Evolutionary conservation across 768 basidiomycete species (phyloP).

Genomic region (Macrolepiota dolichaula): DNA sequence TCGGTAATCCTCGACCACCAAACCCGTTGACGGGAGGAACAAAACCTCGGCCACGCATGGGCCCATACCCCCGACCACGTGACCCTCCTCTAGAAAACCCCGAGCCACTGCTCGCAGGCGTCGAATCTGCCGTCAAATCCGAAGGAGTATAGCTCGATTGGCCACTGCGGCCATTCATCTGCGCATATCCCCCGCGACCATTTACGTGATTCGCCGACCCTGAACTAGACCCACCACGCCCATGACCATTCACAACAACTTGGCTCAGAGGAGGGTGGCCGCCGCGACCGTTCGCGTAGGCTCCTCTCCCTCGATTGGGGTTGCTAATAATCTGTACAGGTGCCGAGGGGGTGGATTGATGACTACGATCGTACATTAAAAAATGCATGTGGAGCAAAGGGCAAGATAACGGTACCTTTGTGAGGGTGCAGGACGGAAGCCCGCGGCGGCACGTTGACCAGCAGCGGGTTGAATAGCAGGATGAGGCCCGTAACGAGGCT

Average conservation of each 20-base stretch:
- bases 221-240: background rate
- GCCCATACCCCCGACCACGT: constrained; percentile 6
- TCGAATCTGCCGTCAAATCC: constrained; percentile 1
- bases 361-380: constrained; percentile 18
- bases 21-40: constrained; percentile 17
- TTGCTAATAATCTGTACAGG: constrained; percentile 76
- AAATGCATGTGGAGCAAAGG: background rate
- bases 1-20: constrained; percentile 26
- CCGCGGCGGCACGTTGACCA: constrained; percentile 54
- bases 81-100: background rate
- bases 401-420: constrained; percentile 24
- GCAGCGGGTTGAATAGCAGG: constrained; percentile 54
- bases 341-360: constrained; percentile 29
- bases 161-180: background rate
- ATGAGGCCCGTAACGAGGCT: constrained; percentile 64
- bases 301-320: constrained; percentile 52
- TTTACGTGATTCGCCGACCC: constrained; percentile 1
- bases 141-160: background rate
- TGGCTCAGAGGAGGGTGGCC: constrained; percentile 19
- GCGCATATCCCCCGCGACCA: background rate
- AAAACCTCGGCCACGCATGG: constrained; percentile 2
- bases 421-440: constrained; percentile 57
- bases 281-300: constrained; percentile 29
- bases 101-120: background rate
- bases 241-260: constrained; percentile 2